Percentiles rank a stretch among this genome's conserved stretches.
Conservation (phyloP, 176 grass and related monocot genomes). For the Carex scoparia region DNA sequence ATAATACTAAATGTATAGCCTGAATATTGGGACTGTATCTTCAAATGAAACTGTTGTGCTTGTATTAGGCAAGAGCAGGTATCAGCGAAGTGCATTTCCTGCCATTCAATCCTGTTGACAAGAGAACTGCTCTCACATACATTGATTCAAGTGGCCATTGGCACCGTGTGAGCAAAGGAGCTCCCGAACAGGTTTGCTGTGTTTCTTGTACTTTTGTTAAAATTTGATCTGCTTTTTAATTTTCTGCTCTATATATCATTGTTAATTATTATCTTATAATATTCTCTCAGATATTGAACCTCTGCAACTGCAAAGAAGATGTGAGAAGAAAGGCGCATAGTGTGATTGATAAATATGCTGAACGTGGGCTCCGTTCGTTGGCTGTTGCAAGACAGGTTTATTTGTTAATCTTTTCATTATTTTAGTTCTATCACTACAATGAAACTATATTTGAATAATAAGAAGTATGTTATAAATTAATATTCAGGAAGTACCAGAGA, state of each 20-base stretch:
- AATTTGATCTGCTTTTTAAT: background rate
- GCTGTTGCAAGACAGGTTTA: slow-evolving; percentile 64
- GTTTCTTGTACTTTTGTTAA: background rate
- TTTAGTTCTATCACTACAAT: background rate
- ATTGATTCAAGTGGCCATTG: slow-evolving; percentile 33
- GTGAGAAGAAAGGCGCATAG: slow-evolving; percentile 44
- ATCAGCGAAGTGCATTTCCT: slow-evolving; percentile 78
- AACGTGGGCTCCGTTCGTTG: slow-evolving; percentile 73
- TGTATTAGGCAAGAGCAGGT: slow-evolving; percentile 56
- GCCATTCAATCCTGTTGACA: slow-evolving; percentile 94
- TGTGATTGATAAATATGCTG: slow-evolving; percentile 85
- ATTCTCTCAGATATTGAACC: slow-evolving; percentile 44
- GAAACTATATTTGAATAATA: background rate
- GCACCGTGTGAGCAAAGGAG: slow-evolving; percentile 93
- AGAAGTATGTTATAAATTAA: background rate
- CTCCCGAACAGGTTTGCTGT: slow-evolving; percentile 60
- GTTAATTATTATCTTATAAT: background rate
- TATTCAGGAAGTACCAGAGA: slow-evolving; percentile 67
- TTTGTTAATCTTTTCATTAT: background rate
- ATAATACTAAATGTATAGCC: background rate
- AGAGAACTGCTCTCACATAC: slow-evolving; percentile 95
- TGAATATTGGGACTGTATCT: slow-evolving; percentile 10
- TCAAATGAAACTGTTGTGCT: slow-evolving; percentile 18
- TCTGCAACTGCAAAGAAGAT: slow-evolving; percentile 50
- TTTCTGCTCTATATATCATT: background rate